Conservation (phyloP, 2,329 filamentous ascomycete genomes). For the Polytolypa hystricis region DNA sequence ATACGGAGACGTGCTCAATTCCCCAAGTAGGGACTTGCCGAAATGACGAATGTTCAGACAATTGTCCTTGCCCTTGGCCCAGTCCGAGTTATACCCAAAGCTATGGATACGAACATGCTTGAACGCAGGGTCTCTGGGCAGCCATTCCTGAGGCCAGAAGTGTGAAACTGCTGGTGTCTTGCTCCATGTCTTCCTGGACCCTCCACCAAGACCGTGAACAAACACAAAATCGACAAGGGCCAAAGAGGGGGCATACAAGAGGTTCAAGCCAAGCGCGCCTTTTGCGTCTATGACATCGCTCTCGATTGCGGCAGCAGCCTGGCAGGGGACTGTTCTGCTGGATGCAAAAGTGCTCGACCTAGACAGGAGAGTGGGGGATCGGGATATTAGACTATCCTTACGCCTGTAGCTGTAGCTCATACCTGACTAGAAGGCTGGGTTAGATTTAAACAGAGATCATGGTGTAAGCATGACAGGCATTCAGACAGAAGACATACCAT, state of each 20-base stretch:
- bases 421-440: too few relatives aligned
- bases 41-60: constrained; percentile 2
- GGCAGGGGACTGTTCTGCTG: background rate
- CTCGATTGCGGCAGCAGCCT: background rate
- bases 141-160: constrained; percentile 30
- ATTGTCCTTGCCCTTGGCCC: constrained; percentile 8
- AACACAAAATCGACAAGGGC: constrained; percentile 25
- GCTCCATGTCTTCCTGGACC: constrained; percentile 28
- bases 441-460: too few relatives aligned
- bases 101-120: constrained; percentile 22
- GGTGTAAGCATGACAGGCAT: too few relatives aligned
- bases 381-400: background rate
- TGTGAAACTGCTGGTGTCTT: constrained; percentile 15
- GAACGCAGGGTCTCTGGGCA: constrained; percentile 23
- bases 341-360: background rate
- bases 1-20: background rate
- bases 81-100: constrained; percentile 29
- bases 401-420: too few relatives aligned
- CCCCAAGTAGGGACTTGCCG: constrained; percentile 1
- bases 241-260: constrained; percentile 8
- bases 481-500: too few relatives aligned
- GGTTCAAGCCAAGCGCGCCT: constrained; percentile 12
- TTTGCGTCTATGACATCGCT: background rate
- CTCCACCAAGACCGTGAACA: constrained; percentile 32
- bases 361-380: background rate